Conservation (phyloP, 257 asterid genomes). For the Petunia secreta region DNA sequence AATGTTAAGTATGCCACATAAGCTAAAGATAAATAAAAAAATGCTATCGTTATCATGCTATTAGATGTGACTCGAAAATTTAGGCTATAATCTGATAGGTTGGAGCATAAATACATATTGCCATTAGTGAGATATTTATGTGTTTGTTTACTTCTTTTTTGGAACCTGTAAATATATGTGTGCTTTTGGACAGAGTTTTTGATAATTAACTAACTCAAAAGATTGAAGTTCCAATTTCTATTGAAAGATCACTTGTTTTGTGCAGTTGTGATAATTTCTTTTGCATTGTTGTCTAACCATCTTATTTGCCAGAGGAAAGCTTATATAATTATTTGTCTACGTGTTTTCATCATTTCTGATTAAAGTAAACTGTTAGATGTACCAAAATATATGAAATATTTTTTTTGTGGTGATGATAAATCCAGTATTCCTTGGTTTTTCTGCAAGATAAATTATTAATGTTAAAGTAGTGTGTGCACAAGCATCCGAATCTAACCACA, state of each 20-base stretch:
- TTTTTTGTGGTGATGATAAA: background rate
- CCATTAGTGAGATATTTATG: constrained; percentile 9
- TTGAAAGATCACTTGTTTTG: background rate
- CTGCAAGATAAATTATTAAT: background rate
- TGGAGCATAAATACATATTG: background rate
- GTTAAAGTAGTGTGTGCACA: background rate
- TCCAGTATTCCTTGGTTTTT: background rate
- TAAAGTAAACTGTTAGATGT: background rate
- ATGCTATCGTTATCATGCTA: background rate
- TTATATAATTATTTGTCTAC: background rate
- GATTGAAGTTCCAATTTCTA: background rate
- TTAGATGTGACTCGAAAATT: background rate
- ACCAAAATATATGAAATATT: constrained; percentile 3
- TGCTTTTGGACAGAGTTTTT: background rate
- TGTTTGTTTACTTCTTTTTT: background rate
- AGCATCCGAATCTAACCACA: background rate
- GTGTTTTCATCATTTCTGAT: background rate
- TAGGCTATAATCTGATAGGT: background rate
- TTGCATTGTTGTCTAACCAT: background rate
- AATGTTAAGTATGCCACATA: background rate
- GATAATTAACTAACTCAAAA: constrained; percentile 4
- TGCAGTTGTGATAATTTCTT: background rate
- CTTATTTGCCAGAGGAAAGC: background rate
- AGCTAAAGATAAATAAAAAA: background rate
- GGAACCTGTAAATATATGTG: background rate